These are phyloP conservation scores for Phyllosticta paracitricarpa DNA, from an alignment of 2,329 filamentous ascomycete species.

Conservation along the genomic window DNA sequence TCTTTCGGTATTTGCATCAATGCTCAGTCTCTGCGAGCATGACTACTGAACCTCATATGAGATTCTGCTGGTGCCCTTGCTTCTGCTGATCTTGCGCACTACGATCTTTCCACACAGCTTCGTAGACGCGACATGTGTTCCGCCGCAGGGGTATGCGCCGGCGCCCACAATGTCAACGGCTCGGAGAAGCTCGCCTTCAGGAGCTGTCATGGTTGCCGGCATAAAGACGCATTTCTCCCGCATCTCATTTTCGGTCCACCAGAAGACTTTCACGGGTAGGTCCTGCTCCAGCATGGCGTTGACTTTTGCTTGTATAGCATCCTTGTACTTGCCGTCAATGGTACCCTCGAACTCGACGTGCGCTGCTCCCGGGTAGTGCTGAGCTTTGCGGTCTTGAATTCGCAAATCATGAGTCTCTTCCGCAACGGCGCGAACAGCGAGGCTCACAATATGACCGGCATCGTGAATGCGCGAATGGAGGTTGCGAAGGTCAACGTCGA, in stretches of 20 bases:
- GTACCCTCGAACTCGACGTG: conserved; percentile 57
- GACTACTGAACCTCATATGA: conserved; percentile 2
- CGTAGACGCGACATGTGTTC: conserved; percentile 54
- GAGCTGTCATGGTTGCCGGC: conserved; percentile 36
- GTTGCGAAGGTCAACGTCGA: conserved; percentile 51
- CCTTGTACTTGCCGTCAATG: conserved; percentile 46
- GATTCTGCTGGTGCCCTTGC: conserved; percentile 1
- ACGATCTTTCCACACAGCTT: conserved; percentile 5
- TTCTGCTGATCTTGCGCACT: conserved; percentile 7
- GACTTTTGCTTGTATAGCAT: conserved; percentile 48
- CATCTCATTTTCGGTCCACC: conserved; percentile 58
- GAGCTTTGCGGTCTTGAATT: conserved; percentile 60
- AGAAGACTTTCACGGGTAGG: conserved; percentile 43
- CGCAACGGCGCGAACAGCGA: conserved; percentile 16
- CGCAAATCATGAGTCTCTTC: conserved; percentile 12
- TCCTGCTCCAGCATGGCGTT: conserved; percentile 46
- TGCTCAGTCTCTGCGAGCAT: not conserved
- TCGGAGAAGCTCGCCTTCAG: conserved; percentile 30
- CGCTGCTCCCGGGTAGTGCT: conserved; percentile 59
- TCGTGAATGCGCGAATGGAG: conserved; percentile 63
- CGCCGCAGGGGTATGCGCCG: conserved; percentile 64
- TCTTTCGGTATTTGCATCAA: not conserved
- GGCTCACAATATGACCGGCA: conserved; percentile 61
- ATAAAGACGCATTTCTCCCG: conserved; percentile 32
- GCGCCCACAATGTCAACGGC: conserved; percentile 60